Base-by-base conservation (phyloP, 352 stramenopile species). In the Pythium phragmitis region DNA sequence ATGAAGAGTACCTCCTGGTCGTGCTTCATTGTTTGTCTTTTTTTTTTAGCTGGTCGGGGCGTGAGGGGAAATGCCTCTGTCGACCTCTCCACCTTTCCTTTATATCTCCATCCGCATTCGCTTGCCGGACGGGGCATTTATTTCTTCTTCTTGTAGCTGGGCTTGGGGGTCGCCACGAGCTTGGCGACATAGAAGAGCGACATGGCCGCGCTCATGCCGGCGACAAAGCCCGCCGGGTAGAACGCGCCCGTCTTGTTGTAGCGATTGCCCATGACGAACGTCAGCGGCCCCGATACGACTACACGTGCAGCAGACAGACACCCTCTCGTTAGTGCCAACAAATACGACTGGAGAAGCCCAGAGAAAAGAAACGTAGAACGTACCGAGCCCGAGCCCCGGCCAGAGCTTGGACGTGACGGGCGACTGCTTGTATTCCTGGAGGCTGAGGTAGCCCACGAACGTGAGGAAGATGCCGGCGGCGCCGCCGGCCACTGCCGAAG, bases 351-450 rank as follows among this genome's bases (percentile, higher is more conserved):
- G n/a, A 21, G 42, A 21, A 21, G 42, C 6, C 13, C 7, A 21
- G 6, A 19, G 8, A 23, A 6, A 23, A 6, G 17, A 16, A 45
- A 42, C 9, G 21, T 21, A 21, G 21, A 4, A 74, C 63, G 23
- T 60, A 67, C 73, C 68, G 55, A 89, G 69, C 16, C 80, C 91
- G 17, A 92, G 56, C 4, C 67, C 82, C 7, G 86, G 80, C 86
- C 86, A 94, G 46, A 91, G 66, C 73, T 92, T 94, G 56, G 82
- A 92, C 47, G 79, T 85, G 55, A 91, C 77, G 0, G 84, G 79
- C 62, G 76, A 87, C 71, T 92, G 84, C 67, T 74, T 82, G 74
- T 91, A 94, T 62, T 94, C 85, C 68, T 89, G 87, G 64, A 91
- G 90, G 69, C 83, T 92, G 69, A 77, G 86, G 70, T 91, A 92